These are phyloP conservation scores for Pigoraptor vietnamica DNA, from an alignment of 78 protist genomes.

Conservation along the genomic window DNA sequence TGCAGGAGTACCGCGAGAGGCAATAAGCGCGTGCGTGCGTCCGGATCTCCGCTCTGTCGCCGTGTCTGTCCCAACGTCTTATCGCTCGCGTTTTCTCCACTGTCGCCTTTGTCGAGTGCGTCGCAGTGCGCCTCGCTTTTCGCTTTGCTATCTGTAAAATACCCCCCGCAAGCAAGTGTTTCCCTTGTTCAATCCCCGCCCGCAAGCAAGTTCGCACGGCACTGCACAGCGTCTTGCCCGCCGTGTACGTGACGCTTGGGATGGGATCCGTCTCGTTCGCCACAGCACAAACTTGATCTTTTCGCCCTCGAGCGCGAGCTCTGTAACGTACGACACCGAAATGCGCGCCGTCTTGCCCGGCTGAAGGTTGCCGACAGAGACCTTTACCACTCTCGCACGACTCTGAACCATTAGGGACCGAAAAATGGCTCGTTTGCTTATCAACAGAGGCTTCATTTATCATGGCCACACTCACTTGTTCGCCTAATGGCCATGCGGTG, in stretches of 20 bases:
- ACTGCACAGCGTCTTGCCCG: neutral
- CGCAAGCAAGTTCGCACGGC: no score
- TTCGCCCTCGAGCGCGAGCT: conserved; percentile 55
- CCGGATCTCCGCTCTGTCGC: neutral
- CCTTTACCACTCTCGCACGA: no score
- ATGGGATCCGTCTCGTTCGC: conserved; percentile 5
- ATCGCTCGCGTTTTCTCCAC: neutral
- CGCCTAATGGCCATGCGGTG: neutral
- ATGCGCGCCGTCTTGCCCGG: conserved; percentile 43
- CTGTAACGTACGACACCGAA: conserved; percentile 61
- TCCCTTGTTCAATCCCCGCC: no score
- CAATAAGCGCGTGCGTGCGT: neutral
- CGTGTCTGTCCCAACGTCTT: neutral
- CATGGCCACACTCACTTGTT: neutral
- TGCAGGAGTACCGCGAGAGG: neutral
- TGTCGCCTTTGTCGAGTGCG: no score
- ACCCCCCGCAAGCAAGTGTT: no score
- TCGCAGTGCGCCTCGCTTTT: neutral
- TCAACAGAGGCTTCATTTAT: neutral
- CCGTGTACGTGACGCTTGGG: neutral
- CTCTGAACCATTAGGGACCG: no score
- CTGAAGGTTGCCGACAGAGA: conserved; percentile 80
- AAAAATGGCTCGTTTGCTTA: no score
- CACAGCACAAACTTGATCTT: conserved; percentile 47
- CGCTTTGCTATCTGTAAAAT: no score